Conservation (phyloP, 2,329 filamentous ascomycete genomes). For the Hypoxylon sp. region DNA sequence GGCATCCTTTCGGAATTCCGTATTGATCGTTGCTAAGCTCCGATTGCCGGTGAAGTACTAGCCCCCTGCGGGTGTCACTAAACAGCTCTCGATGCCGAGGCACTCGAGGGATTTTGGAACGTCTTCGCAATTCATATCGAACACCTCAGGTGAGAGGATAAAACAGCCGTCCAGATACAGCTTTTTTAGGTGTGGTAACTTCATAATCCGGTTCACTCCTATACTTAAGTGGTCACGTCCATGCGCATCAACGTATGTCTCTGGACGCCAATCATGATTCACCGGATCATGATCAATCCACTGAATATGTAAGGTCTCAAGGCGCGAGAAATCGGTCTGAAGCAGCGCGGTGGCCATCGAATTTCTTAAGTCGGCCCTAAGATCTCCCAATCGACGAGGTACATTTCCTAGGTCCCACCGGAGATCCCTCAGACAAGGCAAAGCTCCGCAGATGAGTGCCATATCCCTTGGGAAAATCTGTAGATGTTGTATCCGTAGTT, state of each 20-base stretch:
- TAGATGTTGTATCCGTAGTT: not conserved
- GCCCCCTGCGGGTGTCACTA: conserved; percentile 5
- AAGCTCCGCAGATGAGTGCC: conserved; percentile 2
- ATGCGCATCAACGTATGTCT: conserved; percentile 5
- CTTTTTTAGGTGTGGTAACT: conserved; percentile 1
- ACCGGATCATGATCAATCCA: not conserved
- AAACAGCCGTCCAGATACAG: not conserved
- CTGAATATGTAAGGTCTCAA: not conserved
- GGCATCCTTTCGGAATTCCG: not conserved
- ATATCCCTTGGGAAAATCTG: conserved; percentile 12
- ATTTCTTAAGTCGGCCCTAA: conserved; percentile 1
- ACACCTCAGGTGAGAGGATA: conserved; percentile 17
- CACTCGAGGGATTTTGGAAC: conserved; percentile 7
- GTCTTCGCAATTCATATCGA: conserved; percentile 1
- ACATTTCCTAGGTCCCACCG: not conserved
- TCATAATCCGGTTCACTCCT: conserved; percentile 20
- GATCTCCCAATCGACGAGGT: not conserved
- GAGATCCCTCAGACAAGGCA: conserved; percentile 1
- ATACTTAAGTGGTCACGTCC: conserved; percentile 17
- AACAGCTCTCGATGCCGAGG: not conserved
- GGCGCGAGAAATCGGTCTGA: conserved; percentile 8
- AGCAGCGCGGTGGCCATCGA: conserved; percentile 7
- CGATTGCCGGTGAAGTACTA: conserved; percentile 23
- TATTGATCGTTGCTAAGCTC: not conserved
- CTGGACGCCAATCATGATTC: conserved; percentile 8